phyloP scores from a whole-genome alignment of 768 basidiomycete genomes.

The Tephrocybe rancida region DNA sequence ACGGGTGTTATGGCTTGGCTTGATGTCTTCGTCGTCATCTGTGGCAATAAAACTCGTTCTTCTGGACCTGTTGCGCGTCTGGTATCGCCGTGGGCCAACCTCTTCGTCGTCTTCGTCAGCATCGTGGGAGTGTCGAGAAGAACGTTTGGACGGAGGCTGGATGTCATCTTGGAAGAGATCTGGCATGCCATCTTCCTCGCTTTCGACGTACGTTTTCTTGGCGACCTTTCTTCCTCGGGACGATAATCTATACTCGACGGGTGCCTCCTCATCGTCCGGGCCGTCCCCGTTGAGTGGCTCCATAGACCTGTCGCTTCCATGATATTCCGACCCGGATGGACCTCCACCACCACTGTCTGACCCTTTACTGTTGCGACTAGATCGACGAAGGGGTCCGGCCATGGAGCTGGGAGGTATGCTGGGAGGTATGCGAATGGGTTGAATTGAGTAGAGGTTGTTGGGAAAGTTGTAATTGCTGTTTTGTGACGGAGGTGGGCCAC shows the following conservation, averaged over 20 bases:
- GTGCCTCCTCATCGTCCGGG: slow-evolving; percentile 27
- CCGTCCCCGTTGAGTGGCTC: slow-evolving; percentile 27
- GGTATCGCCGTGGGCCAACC: slow-evolving; percentile 26
- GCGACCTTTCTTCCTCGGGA: slow-evolving; percentile 42
- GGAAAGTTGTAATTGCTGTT: slow-evolving; percentile 8
- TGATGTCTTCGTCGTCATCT: slow-evolving; percentile 47
- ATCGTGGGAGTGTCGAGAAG: slow-evolving; percentile 20
- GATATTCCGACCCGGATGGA: slow-evolving; percentile 52
- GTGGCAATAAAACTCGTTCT: slow-evolving; percentile 38
- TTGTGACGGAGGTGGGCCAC: not conserved
- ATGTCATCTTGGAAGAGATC: slow-evolving; percentile 32
- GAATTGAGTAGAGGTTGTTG: not conserved
- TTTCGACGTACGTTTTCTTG: slow-evolving; percentile 46
- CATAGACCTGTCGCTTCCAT: slow-evolving; percentile 47
- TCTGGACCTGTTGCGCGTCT: slow-evolving; percentile 20
- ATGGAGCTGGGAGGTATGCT: slow-evolving; percentile 30
- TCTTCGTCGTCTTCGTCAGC: slow-evolving; percentile 22
- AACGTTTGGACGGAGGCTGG: slow-evolving; percentile 9
- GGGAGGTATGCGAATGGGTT: slow-evolving; percentile 20
- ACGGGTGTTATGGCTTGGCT: slow-evolving; percentile 25
- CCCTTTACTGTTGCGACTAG: slow-evolving; percentile 31
- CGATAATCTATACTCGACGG: slow-evolving; percentile 27
- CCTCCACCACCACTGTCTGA: slow-evolving; percentile 30
- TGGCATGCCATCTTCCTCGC: slow-evolving; percentile 39
- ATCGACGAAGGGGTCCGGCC: slow-evolving; percentile 32